A percentile compares a stretch with the other conserved stretches of the same genome.
These are phyloP conservation scores for Rozella allomycis DNA, from an alignment of 371 early-diverging fungal genomes.

Conservation along the genomic window DNA sequence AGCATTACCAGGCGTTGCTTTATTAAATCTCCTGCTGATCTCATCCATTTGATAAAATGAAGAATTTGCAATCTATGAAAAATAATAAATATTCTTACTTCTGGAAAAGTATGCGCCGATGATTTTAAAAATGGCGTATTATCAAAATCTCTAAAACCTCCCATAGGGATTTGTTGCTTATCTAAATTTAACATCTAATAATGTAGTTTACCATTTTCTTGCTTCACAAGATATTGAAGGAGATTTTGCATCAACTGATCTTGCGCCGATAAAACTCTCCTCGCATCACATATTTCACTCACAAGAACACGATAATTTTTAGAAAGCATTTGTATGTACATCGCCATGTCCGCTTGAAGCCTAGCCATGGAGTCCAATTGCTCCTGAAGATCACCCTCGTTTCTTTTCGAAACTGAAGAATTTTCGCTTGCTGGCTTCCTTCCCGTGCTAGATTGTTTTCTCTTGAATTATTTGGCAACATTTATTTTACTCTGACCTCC, in stretches of 20 bases:
- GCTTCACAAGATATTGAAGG: slow-evolving; percentile 25
- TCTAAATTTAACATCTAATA: too few species aligned
- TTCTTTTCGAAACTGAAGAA: slow-evolving; percentile 1
- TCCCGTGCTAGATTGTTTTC: neutral
- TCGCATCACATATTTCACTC: slow-evolving; percentile 28
- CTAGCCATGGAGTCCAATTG: slow-evolving; percentile 5
- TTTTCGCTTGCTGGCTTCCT: neutral
- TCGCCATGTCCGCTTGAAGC: slow-evolving; percentile 22
- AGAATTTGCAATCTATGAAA: too few species aligned
- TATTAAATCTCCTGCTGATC: too few species aligned
- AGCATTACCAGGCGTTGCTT: too few species aligned
- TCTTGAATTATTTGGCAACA: slow-evolving; percentile 6
- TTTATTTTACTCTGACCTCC: slow-evolving; percentile 4
- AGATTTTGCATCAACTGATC: slow-evolving; percentile 38
- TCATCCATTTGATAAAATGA: too few species aligned
- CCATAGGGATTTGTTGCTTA: too few species aligned
- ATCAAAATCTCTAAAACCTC: too few species aligned
- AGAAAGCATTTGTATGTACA: slow-evolving; percentile 16
- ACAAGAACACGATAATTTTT: slow-evolving; percentile 30
- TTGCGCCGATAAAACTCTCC: slow-evolving; percentile 34
- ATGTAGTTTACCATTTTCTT: too few species aligned
- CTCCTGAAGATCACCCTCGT: slow-evolving; percentile 2
- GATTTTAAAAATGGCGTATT: too few species aligned
- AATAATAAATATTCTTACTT: too few species aligned
- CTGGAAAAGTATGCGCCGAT: too few species aligned